A percentile compares a stretch with the other conserved stretches of the same genome.
These are phyloP conservation scores for Sphagnum magellanicum DNA, from an alignment of 228 moss, liverwort and hornwort genomes.

Conservation along the genomic window DNA sequence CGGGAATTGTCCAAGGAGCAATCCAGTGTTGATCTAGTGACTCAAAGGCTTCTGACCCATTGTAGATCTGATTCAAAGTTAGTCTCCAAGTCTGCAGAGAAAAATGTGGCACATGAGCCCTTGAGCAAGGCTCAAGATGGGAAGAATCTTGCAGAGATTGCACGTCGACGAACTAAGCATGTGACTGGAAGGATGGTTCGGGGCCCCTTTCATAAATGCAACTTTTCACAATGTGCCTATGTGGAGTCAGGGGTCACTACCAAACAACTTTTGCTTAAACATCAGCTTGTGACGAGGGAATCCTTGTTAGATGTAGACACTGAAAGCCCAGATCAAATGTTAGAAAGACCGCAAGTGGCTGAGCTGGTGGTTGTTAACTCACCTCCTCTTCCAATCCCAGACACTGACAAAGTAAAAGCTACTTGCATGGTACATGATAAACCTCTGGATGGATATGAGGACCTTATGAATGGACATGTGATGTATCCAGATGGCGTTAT, in stretches of 20 bases:
- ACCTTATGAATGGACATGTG: conserved; percentile 18
- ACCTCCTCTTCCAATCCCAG: conserved; percentile 18
- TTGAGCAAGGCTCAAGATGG: conserved; percentile 13
- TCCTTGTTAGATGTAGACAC: conserved; percentile 17
- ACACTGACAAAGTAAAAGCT: conserved; percentile 20
- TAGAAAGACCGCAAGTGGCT: conserved; percentile 24
- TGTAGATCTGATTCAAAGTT: conserved; percentile 40
- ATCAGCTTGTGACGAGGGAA: background rate
- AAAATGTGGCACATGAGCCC: conserved; percentile 16
- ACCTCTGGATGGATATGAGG: conserved; percentile 21
- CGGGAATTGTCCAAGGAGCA: conserved; percentile 14
- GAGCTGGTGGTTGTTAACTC: conserved; percentile 5
- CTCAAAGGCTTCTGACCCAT: conserved; percentile 13
- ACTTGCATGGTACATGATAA: conserved; percentile 18
- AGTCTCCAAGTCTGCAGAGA: conserved; percentile 23
- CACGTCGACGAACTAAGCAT: conserved; percentile 17
- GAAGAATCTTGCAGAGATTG: conserved; percentile 46
- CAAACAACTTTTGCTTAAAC: no score
- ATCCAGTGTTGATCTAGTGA: conserved; percentile 13
- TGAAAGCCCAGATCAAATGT: conserved; percentile 15
- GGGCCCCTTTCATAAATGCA: conserved; percentile 7
- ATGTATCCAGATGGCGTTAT: no score
- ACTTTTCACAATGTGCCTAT: conserved; percentile 9
- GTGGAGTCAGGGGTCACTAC: conserved; percentile 3
- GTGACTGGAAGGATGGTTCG: background rate